These are phyloP conservation scores for Rhazya stricta DNA, from an alignment of 257 asterid genomes.

Conservation along the genomic window DNA sequence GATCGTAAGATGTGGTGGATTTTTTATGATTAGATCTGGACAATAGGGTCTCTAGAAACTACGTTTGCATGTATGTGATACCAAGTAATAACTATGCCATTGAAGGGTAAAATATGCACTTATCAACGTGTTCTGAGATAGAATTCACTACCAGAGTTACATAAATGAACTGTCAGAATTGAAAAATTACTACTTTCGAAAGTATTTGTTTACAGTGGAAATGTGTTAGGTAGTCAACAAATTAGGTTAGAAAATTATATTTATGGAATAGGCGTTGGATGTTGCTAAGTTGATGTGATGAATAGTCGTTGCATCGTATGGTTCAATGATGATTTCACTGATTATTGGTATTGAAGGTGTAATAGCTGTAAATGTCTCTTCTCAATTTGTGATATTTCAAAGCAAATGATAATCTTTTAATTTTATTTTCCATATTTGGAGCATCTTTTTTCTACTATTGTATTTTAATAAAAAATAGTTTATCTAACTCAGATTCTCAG, in stretches of 20 bases:
- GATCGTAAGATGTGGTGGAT: not conserved
- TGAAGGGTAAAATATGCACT: not conserved
- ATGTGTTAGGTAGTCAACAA: not conserved
- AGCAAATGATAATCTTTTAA: not conserved
- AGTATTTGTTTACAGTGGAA: not conserved
- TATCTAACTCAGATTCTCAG: not conserved
- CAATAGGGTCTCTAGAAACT: not conserved
- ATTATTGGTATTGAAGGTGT: not conserved
- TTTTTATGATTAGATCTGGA: conserved; percentile 2
- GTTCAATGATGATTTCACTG: not conserved
- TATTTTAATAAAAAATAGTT: too few species aligned
- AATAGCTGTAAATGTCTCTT: not conserved
- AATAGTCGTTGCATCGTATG: not conserved
- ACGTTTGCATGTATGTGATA: not conserved
- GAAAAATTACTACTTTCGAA: not conserved
- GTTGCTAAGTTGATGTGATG: not conserved
- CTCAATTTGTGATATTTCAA: not conserved
- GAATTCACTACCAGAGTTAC: not conserved
- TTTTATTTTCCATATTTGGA: not conserved
- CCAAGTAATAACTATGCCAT: not conserved
- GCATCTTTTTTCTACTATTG: not conserved
- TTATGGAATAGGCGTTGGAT: not conserved
- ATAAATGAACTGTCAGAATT: not conserved
- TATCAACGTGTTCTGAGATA: not conserved
- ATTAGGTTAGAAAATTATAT: not conserved